phyloP scores from a whole-genome alignment of 169 alveolate genomes.

The Amoebophrya sp. region DNA sequence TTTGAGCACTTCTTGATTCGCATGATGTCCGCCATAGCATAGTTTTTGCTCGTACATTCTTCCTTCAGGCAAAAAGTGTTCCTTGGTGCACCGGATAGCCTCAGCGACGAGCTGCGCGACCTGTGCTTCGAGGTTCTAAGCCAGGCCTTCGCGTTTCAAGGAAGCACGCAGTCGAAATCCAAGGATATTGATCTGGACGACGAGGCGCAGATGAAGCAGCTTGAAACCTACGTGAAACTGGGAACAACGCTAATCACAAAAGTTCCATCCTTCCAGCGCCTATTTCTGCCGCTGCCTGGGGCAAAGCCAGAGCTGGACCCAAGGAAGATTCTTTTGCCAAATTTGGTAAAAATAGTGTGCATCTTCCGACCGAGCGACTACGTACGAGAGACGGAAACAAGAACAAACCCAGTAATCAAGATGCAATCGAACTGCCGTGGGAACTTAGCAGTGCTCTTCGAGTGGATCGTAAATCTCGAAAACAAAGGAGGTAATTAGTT shows the following conservation, averaged over 20 bases:
- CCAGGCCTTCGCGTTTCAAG: background rate
- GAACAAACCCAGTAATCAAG: background rate
- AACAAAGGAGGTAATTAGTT: background rate
- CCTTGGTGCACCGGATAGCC: background rate
- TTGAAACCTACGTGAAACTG: background rate
- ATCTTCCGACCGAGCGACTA: background rate
- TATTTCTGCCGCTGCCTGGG: background rate
- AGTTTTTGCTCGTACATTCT: no score
- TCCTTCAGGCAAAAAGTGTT: background rate
- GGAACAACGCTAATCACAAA: background rate
- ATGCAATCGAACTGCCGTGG: conserved; percentile 16
- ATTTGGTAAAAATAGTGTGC: background rate
- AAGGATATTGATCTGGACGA: background rate
- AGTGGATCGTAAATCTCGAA: background rate
- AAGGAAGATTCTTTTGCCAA: background rate
- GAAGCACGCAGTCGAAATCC: background rate
- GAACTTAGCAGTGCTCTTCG: background rate
- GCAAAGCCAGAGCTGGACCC: background rate
- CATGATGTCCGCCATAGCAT: no score
- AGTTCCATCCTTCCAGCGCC: background rate
- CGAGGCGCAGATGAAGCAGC: background rate
- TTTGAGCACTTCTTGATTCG: no score
- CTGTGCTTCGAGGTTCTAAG: background rate
- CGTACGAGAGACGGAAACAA: background rate
- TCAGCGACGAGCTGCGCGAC: background rate